Evolutionary conservation across 768 basidiomycete species (phyloP).

Genomic region (Pholiota conissans): DNA sequence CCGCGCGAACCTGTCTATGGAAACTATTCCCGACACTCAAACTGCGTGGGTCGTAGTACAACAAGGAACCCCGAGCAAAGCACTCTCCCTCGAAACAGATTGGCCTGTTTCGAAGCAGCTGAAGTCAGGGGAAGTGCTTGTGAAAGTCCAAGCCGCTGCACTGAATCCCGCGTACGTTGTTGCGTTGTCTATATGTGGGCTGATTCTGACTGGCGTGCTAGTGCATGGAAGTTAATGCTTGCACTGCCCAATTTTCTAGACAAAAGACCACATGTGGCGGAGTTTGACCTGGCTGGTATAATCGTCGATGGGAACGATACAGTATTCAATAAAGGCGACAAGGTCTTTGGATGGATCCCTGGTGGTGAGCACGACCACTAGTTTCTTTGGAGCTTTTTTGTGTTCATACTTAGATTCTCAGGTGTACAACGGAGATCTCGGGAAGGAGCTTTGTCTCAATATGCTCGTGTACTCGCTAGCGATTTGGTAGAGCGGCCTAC

Average conservation of each 20-base stretch:
- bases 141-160: constrained; percentile 44
- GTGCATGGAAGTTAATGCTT: constrained; percentile 60
- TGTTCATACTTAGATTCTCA: not conserved
- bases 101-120: constrained; percentile 38
- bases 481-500: constrained; percentile 44
- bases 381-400: not conserved
- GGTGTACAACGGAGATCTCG: constrained; percentile 30
- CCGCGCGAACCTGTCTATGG: too few species aligned
- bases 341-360: constrained; percentile 59
- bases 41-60: not conserved
- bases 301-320: constrained; percentile 56
- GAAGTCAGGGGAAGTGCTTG: constrained; percentile 32
- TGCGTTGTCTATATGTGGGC: too few species aligned
- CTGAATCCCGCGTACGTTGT: constrained; percentile 73
- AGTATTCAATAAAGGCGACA: constrained; percentile 56
- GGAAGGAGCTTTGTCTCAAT: constrained; percentile 62
- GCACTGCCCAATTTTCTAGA: constrained; percentile 45
- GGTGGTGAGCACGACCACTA: constrained; percentile 4
- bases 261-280: constrained; percentile 52
- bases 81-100: constrained; percentile 24
- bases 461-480: constrained; percentile 43
- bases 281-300: constrained; percentile 63
- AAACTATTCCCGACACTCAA: not conserved
- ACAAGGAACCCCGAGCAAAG: not conserved
- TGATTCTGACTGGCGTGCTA: too few species aligned